Evolutionary conservation across 148 eudicot genomes (phyloP).

Genomic region (Chenopodium suecicum): DNA sequence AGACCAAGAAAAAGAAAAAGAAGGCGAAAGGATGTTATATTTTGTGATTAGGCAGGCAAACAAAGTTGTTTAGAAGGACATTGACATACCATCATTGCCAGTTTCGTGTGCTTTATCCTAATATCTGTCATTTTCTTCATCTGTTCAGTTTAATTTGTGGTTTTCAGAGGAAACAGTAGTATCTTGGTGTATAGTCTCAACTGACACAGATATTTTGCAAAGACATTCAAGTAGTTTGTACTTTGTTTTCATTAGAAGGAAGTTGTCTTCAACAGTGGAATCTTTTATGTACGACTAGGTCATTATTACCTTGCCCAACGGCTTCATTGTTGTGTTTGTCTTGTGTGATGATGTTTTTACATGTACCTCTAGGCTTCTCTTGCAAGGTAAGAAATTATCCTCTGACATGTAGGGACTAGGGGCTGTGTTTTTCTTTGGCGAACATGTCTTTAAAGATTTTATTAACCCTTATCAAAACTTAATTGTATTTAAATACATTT

Average conservation of each 20-base stretch:
- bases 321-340: background rate
- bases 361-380: background rate
- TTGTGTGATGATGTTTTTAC: background rate
- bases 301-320: background rate
- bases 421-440: no score
- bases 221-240: constrained; percentile 18
- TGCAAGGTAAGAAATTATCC: background rate
- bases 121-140: background rate
- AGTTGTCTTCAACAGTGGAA: constrained; percentile 1
- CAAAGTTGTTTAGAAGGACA: constrained; percentile 1
- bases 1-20: constrained; percentile 55
- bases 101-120: constrained; percentile 4
- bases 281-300: background rate
- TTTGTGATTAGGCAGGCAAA: constrained; percentile 33
- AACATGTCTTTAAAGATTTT: no score
- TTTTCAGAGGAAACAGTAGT: constrained; percentile 20
- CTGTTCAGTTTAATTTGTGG: constrained; percentile 8
- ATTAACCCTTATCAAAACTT: no score
- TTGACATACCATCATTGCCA: background rate
- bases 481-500: no score
- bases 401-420: background rate
- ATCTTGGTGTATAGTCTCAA: constrained; percentile 32
- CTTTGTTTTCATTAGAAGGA: constrained; percentile 5
- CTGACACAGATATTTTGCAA: constrained; percentile 28
- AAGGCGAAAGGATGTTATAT: constrained; percentile 46